These are phyloP conservation scores for Cladobotryum protrusum DNA, from an alignment of 2,329 filamentous ascomycete species.

Conservation along the genomic window DNA sequence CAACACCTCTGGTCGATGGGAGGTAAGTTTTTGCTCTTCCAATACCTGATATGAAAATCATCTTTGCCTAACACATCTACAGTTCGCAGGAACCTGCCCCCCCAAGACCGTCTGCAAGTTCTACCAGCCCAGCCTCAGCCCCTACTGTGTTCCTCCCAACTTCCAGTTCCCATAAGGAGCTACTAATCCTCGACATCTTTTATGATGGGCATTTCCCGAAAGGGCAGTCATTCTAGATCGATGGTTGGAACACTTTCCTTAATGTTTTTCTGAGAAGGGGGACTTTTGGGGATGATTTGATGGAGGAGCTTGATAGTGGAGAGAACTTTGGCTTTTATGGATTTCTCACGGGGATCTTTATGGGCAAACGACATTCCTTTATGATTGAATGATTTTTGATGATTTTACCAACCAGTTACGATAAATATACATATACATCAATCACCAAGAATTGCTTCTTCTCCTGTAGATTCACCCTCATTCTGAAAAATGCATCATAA, in stretches of 20 bases:
- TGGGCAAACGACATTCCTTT: too few species aligned
- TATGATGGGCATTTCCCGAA: too few species aligned
- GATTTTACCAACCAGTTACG: too few species aligned
- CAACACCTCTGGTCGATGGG: conserved; percentile 23
- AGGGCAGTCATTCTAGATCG: too few species aligned
- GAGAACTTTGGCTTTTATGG: too few species aligned
- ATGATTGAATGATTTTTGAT: too few species aligned
- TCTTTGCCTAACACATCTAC: background rate
- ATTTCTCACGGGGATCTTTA: too few species aligned
- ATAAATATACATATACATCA: too few species aligned
- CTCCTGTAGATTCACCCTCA: background rate
- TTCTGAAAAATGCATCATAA: conserved; percentile 12
- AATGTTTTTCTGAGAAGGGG: too few species aligned
- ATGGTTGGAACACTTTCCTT: too few species aligned
- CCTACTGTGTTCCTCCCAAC: conserved; percentile 32
- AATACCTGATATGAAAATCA: background rate
- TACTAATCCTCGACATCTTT: background rate
- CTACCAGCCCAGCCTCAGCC: conserved; percentile 27
- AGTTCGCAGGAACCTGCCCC: conserved; percentile 30
- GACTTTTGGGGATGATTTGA: too few species aligned
- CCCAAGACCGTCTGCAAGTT: conserved; percentile 32
- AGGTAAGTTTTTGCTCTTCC: conserved; percentile 23
- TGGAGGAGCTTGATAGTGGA: too few species aligned
- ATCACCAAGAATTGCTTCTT: background rate
- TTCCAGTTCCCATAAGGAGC: conserved; percentile 17